Evolutionary conservation across 352 stramenopile species (phyloP).

Genomic region (Pythium sp.): DNA sequence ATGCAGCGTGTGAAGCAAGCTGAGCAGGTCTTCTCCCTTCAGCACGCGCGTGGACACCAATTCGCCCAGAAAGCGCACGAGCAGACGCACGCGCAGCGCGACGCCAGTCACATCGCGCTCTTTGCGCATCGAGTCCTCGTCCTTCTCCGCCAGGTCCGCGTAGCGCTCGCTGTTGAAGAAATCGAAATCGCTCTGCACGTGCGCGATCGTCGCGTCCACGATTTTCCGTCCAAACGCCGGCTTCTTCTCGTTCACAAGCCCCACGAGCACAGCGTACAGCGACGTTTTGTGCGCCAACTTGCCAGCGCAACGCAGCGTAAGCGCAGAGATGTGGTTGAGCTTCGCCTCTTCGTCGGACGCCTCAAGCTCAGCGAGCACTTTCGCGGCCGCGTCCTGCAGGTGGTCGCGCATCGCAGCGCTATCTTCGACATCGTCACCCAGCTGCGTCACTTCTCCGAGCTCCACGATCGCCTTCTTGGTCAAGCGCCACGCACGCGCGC

Average conservation of each 20-base stretch:
- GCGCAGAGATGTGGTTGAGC: constrained; percentile 43
- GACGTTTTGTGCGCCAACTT: constrained; percentile 70
- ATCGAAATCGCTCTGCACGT: constrained; percentile 57
- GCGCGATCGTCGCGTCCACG: constrained; percentile 28
- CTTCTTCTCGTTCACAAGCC: constrained; percentile 65
- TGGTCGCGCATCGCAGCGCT: constrained; percentile 39
- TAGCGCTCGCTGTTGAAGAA: constrained; percentile 40
- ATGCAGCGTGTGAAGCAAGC: constrained; percentile 60
- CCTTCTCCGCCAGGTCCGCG: constrained; percentile 19
- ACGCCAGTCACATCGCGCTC: constrained; percentile 26
- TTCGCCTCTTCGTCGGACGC: constrained; percentile 51
- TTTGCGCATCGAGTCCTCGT: constrained; percentile 34
- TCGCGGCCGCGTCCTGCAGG: constrained; percentile 32
- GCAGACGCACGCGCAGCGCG: constrained; percentile 48
- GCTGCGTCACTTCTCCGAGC: constrained; percentile 41
- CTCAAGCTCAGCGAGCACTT: constrained; percentile 56
- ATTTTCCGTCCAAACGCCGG: constrained; percentile 53
- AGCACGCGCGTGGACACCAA: constrained; percentile 56
- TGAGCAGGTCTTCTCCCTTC: constrained; percentile 58
- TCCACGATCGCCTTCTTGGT: constrained; percentile 76
- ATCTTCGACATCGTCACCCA: constrained; percentile 31
- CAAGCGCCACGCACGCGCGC: constrained; percentile 64
- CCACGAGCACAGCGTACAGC: constrained; percentile 63
- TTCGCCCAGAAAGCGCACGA: constrained; percentile 65
- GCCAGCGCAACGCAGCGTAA: constrained; percentile 51